Percentiles rank a stretch among this genome's conserved stretches.
Evolutionary conservation across 2,329 filamentous ascomycete species (phyloP).

Genomic region (Fusarium goolgardi): DNA sequence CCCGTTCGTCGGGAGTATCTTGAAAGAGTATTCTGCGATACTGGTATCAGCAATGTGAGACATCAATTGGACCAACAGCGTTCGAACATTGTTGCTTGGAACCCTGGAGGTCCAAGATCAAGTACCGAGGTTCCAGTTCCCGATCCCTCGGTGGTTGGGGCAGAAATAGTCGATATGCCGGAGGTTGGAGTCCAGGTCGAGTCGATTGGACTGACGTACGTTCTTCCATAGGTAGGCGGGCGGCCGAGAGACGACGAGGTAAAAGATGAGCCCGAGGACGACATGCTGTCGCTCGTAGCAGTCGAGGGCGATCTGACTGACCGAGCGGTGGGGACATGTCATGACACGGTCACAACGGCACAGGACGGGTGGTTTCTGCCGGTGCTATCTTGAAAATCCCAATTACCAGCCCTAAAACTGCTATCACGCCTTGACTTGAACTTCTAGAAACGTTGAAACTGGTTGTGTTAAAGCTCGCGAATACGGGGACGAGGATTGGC

Average conservation of each 20-base stretch:
- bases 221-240: slow-evolving; percentile 56
- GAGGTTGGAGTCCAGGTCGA: slow-evolving; percentile 61
- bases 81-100: slow-evolving; percentile 64
- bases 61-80: slow-evolving; percentile 10
- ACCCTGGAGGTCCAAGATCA: slow-evolving; percentile 65
- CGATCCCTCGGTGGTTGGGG: slow-evolving; percentile 53
- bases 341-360: slow-evolving; percentile 47
- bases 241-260: slow-evolving; percentile 59
- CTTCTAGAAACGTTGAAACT: slow-evolving; percentile 5
- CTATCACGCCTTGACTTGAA: slow-evolving; percentile 27
- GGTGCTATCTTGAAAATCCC: slow-evolving; percentile 40
- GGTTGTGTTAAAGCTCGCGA: slow-evolving; percentile 16
- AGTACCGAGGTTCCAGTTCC: slow-evolving; percentile 57
- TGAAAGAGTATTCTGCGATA: slow-evolving; percentile 61
- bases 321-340: slow-evolving; percentile 49
- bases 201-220: slow-evolving; percentile 58
- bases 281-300: slow-evolving; percentile 53
- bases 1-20: slow-evolving; percentile 60
- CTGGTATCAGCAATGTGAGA: slow-evolving; percentile 40
- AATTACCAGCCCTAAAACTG: slow-evolving; percentile 32
- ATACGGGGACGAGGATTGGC: slow-evolving; percentile 14
- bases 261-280: slow-evolving; percentile 62
- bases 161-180: slow-evolving; percentile 58
- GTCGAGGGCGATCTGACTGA: slow-evolving; percentile 47
- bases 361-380: slow-evolving; percentile 38